Conservation (phyloP, 2,329 filamentous ascomycete species). For the Nothomitra cinnamomea region DNA sequence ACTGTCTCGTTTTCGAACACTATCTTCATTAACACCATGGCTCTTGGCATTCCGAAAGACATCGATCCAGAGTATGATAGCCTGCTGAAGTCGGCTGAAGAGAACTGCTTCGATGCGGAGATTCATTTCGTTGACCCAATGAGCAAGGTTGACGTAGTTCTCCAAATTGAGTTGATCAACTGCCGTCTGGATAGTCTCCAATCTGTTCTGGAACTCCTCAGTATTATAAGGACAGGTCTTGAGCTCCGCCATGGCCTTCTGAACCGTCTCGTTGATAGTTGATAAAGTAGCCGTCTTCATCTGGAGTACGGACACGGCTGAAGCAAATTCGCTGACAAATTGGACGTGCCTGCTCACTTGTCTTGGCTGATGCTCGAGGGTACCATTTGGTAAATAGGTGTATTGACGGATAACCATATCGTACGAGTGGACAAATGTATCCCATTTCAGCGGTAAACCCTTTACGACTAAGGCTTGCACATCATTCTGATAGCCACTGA, state of each 20-base stretch:
- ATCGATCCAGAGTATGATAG: slow-evolving; percentile 73
- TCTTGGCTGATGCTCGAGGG: slow-evolving; percentile 38
- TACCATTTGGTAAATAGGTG: slow-evolving; percentile 38
- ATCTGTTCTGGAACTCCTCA: slow-evolving; percentile 58
- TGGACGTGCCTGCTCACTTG: slow-evolving; percentile 87
- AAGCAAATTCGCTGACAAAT: slow-evolving; percentile 87
- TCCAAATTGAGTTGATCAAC: slow-evolving; percentile 95
- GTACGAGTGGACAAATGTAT: slow-evolving; percentile 94
- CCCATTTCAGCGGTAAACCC: slow-evolving; percentile 84
- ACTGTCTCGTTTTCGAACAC: slow-evolving; percentile 17
- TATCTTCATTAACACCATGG: slow-evolving; percentile 14
- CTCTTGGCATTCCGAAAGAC: slow-evolving; percentile 49
- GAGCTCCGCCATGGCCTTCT: slow-evolving; percentile 69
- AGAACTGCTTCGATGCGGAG: slow-evolving; percentile 66
- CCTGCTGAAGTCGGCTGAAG: slow-evolving; percentile 64
- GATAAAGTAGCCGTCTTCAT: slow-evolving; percentile 66
- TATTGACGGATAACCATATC: slow-evolving; percentile 64
- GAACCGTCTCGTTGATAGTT: slow-evolving; percentile 62
- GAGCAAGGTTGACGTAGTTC: slow-evolving; percentile 81
- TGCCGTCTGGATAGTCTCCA: slow-evolving; percentile 76
- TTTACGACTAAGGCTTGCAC: slow-evolving; percentile 70
- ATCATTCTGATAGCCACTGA: slow-evolving; percentile 84
- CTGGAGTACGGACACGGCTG: slow-evolving; percentile 74
- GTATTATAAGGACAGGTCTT: slow-evolving; percentile 70
- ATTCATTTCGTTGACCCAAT: slow-evolving; percentile 83